Evolutionary conservation across 1,284 basidiomycete genomes (phyloP).

Genomic region (Schizophyllum commune): DNA sequence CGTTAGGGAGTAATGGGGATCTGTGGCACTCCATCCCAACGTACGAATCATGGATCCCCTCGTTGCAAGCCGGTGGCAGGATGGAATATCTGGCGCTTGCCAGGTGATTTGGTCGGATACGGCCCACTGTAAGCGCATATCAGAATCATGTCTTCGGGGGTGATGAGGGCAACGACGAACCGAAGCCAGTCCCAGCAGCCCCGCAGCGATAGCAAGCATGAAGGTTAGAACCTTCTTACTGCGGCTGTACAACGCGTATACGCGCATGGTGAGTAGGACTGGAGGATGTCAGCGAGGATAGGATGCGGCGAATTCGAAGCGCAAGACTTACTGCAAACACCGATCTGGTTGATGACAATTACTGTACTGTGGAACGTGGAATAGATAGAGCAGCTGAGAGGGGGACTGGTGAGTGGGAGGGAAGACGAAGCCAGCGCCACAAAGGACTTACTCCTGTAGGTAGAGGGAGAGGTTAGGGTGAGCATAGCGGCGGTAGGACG

Average conservation of each 20-base stretch:
- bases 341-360: conserved; percentile 31
- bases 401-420: conserved; percentile 16
- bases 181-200: neutral
- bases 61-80: neutral
- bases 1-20: neutral
- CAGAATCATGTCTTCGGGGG: neutral
- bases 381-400: conserved; percentile 24
- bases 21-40: neutral
- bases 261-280: conserved; percentile 32
- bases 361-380: neutral
- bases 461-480: conserved; percentile 1
- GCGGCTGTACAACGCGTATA: conserved; percentile 27
- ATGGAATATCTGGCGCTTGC: neutral
- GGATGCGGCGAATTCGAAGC: neutral
- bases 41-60: neutral
- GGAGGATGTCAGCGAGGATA: neutral
- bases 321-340: conserved; percentile 29
- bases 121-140: neutral
- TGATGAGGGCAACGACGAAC: neutral
- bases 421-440: conserved; percentile 13
- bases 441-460: neutral
- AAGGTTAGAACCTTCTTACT: conserved; percentile 6
- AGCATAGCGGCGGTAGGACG: neutral
- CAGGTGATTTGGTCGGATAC: neutral
- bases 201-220: conserved; percentile 2